Evolutionary conservation across 352 stramenopile genomes (phyloP).

Genomic region (Phytophthora sp.): DNA sequence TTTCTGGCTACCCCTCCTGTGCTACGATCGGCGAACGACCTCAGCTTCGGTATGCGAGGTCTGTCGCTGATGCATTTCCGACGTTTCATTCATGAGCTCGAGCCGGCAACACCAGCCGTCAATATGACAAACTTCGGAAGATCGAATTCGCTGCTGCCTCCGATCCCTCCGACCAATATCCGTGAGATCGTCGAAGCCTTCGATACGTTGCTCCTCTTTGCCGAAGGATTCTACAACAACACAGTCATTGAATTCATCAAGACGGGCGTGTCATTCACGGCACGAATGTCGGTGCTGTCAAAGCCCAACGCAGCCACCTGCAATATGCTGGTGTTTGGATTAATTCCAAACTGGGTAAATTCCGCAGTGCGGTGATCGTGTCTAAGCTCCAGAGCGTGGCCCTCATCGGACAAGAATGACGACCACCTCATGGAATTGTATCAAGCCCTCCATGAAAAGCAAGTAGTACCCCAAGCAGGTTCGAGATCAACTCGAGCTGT

Average conservation of each 20-base stretch:
- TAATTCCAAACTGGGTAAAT: conserved; percentile 20
- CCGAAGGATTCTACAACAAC: conserved; percentile 5
- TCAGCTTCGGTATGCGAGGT: too few species aligned
- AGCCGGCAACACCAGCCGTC: too few species aligned
- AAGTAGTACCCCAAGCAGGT: background rate
- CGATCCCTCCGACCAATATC: background rate
- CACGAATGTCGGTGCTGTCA: background rate
- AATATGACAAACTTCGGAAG: conserved; percentile 17
- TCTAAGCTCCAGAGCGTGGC: background rate
- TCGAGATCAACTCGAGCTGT: background rate
- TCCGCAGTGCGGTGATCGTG: conserved; percentile 8
- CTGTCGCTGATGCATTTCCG: too few species aligned
- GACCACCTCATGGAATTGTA: conserved; percentile 14
- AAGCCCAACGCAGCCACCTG: background rate
- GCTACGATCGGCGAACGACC: too few species aligned
- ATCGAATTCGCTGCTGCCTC: background rate
- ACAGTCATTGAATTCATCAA: conserved; percentile 6
- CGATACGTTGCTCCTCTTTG: background rate
- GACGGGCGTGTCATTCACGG: background rate
- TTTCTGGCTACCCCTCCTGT: background rate
- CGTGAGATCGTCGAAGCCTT: conserved; percentile 1
- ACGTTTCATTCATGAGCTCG: too few species aligned
- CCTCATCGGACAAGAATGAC: conserved; percentile 1
- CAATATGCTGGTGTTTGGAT: conserved; percentile 13
- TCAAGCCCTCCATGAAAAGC: background rate